Evolutionary conservation across 1,284 basidiomycete genomes (phyloP), one percentile per base, ranked within the genome.

Genomic region (Ustilago cynodontis): DNA sequence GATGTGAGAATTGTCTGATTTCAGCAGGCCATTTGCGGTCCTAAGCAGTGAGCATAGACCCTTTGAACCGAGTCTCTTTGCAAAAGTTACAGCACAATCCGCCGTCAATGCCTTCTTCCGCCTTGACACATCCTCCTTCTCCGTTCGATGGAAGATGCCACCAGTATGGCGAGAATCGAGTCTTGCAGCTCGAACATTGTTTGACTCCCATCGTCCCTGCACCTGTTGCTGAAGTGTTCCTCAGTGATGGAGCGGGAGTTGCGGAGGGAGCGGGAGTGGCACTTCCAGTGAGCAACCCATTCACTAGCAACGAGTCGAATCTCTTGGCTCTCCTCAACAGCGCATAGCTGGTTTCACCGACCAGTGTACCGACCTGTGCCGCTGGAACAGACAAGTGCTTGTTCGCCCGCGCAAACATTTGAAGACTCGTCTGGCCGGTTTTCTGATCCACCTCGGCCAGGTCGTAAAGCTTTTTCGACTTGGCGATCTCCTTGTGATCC

Each of bases 351-450:
- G 71, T 71, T 2, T 82, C 79, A 1, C 67, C 62, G 2, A 71
- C 55, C 0, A 65, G 47, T 13, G 64, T 64, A n/a, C 67, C 67
- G 9, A 53, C 57, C 41, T 50, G 41, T 2, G 59, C 60, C 13
- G 57, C 56, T 18, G 61, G 50, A 14, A 63, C 51, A 10, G 20
- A 9, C 13, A 92, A 91, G 79, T 92, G 91, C 87, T 96, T 96
- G 88, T 95, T 95, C 10, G 90, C 89, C 60, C 89, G 89, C 45
- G 91, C 92, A 86, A 93, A 97, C 16, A 93, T 90, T 87, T 96
- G 93, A 22, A 97, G 88, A 1, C 93, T 92, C 24, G 93, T 94
- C 92, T 93, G 90, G 70, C 92, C 93, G 6, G 89, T 90, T 67
- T 94, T 93, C 69, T 86, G 61, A 77, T 95, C 93, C 28, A 90